Base-by-base conservation (phyloP, 2,329 filamentous ascomycete genomes). In the Alternaria arbusti region DNA sequence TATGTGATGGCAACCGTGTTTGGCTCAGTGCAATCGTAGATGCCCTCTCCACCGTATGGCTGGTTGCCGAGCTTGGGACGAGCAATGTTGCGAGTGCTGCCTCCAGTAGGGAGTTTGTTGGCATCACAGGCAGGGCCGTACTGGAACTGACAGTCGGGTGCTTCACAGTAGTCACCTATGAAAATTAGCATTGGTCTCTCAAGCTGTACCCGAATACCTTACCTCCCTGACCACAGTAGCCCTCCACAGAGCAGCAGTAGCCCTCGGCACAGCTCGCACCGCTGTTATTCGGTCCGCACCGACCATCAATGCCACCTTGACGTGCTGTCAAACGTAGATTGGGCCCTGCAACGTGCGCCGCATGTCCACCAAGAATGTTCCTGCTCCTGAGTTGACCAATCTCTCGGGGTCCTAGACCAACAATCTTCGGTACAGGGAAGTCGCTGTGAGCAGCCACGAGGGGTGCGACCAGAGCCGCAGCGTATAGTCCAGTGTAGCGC, bases 1-100 rank as follows among this genome's bases (percentile, higher is more conserved):
- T 87, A 91, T 0, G 89, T 91, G 55, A 91, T 80, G 13, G 89
- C 89, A 67, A 91, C 84, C 6, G 86, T 87, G 60, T 88, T 87
- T 2, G 84, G 81, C 13, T 66, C 67, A 15, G 74, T 74, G 69
- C 87, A 89, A 56, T 82, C 79, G 66, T 86, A 87, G 60, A 90
- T 86, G 15, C 85, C 85, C 4, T 78, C 82, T 46, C 85, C 82
- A n/a, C 88, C 88, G 60, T 90, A 89, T 0, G 81, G 79, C 2
- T 89, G 80, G 9, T 63, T 77, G 6, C 89, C 89, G 3, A 87
- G 70, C 28, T 85, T 81, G 2, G 86, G 80, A 15, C 89, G 84
- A 28, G 83, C 73, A 54, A 89, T 74, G 3, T 75, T 78, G 4
- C 82, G 80, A 0, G 88, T 90, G 54, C 86, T 85, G 4, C 81